phyloP scores from a whole-genome alignment of 768 basidiomycete genomes.

The Trametes cingulata region DNA sequence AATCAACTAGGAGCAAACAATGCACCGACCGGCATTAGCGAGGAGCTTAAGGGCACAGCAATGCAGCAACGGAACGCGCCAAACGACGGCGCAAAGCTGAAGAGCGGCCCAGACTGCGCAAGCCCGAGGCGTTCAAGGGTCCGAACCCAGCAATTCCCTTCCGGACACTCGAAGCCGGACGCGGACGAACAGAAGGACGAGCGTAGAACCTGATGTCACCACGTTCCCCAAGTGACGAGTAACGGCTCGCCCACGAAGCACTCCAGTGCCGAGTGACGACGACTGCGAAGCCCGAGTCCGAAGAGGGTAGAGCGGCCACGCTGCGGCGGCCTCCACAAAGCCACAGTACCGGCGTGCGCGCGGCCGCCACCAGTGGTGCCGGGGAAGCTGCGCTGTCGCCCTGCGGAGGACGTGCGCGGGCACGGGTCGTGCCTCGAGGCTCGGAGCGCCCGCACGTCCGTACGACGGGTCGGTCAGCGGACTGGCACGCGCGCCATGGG shows the following conservation, averaged over 20 bases:
- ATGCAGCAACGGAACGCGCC: not conserved
- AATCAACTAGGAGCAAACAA: not conserved
- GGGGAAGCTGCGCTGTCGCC: not conserved
- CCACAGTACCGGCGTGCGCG: not conserved
- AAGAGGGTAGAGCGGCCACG: too few relatives aligned
- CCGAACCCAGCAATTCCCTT: not conserved
- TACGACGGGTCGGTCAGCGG: constrained; percentile 15
- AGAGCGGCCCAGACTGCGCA: not conserved
- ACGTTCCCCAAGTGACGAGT: not conserved
- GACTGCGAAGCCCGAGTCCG: not conserved
- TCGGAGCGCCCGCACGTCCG: constrained; percentile 10
- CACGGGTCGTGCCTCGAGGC: constrained; percentile 14
- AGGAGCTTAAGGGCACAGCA: not conserved
- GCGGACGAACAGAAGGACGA: not conserved
- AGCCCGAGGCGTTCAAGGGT: not conserved
- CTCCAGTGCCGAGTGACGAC: not conserved
- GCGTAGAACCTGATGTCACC: constrained; percentile 2
- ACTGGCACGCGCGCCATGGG: constrained; percentile 2
- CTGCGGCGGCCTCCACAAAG: not conserved
- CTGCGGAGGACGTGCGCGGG: not conserved
- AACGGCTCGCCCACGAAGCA: too few relatives aligned
- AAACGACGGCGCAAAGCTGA: not conserved
- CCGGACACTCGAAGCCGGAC: not conserved
- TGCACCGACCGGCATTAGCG: not conserved
- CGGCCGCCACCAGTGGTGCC: not conserved